Percentiles rank a stretch among this genome's conserved stretches.
phyloP scores from a whole-genome alignment of 306 rosid genomes.

The Prunus campanulata region DNA sequence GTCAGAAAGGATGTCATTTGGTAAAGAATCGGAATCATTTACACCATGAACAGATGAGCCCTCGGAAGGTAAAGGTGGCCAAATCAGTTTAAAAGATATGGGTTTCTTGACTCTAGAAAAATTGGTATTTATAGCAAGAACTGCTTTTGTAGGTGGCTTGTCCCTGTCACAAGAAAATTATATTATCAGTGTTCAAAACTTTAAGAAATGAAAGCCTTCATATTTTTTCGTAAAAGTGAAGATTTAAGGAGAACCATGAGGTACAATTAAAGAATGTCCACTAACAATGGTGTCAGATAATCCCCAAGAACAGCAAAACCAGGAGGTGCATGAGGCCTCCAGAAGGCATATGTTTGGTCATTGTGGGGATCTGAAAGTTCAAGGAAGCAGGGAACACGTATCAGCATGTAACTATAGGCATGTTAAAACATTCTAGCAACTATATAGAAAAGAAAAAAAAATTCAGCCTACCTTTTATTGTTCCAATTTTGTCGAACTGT shows the following conservation, averaged over 20 bases:
- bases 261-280: conserved; percentile 20
- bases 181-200: conserved; percentile 11
- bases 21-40: conserved; percentile 27
- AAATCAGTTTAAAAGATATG: conserved; percentile 65
- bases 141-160: conserved; percentile 93
- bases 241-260: conserved; percentile 1
- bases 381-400: conserved; percentile 20
- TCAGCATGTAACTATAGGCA: conserved; percentile 18
- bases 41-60: conserved; percentile 29
- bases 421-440: conserved; percentile 6
- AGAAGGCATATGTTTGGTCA: conserved; percentile 76
- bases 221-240: not conserved
- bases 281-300: conserved; percentile 88
- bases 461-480: conserved; percentile 48
- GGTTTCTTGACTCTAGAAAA: conserved; percentile 74
- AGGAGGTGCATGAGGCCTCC: conserved; percentile 97
- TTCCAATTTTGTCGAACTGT: conserved; percentile 91
- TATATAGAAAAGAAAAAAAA: conserved; percentile 2
- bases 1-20: conserved; percentile 23
- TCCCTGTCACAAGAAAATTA: conserved; percentile 56
- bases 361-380: conserved; percentile 54
- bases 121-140: conserved; percentile 81
- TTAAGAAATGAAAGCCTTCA: not conserved
- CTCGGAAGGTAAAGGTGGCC: conserved; percentile 64
- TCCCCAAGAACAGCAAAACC: conserved; percentile 96